A percentile compares a stretch with the other conserved stretches of the same genome.
These are phyloP conservation scores for Pugionium dolabratum DNA, from an alignment of 345 rosid genomes.

Conservation along the genomic window DNA sequence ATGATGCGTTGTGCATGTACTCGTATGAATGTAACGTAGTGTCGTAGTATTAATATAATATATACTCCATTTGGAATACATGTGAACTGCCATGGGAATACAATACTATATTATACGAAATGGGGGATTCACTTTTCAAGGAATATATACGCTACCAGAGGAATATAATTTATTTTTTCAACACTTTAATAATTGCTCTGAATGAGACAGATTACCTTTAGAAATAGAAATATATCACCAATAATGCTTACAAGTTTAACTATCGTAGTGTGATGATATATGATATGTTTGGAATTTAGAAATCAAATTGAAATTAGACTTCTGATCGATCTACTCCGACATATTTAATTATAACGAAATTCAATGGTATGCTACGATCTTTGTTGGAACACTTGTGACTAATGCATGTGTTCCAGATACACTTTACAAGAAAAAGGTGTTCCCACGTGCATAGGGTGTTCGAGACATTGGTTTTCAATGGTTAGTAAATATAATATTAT, in stretches of 20 bases:
- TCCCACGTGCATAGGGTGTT: too few relatives aligned
- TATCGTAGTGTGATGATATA: not conserved
- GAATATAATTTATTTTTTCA: not conserved
- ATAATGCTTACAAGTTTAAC: not conserved
- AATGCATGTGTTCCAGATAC: too few relatives aligned
- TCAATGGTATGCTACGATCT: too few relatives aligned
- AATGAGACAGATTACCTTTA: not conserved
- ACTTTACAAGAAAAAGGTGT: too few relatives aligned
- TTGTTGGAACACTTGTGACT: too few relatives aligned
- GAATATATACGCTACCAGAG: conserved; percentile 9
- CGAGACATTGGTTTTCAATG: too few relatives aligned
- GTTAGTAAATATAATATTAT: too few relatives aligned
- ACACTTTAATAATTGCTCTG: conserved; percentile 13
- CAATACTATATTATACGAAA: not conserved
- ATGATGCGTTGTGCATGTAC: conserved; percentile 5
- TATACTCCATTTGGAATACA: conserved; percentile 10
- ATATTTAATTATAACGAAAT: too few relatives aligned
- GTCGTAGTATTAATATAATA: conserved; percentile 10
- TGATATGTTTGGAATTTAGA: too few relatives aligned
- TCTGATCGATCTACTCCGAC: too few relatives aligned
- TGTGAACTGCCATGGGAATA: conserved; percentile 27
- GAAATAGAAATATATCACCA: not conserved
- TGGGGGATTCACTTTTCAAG: conserved; percentile 16
- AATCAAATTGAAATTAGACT: too few relatives aligned
- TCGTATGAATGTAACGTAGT: not conserved